These are phyloP conservation scores for Amanita phalloides DNA, from an alignment of 768 basidiomycete species.

Conservation along the genomic window DNA sequence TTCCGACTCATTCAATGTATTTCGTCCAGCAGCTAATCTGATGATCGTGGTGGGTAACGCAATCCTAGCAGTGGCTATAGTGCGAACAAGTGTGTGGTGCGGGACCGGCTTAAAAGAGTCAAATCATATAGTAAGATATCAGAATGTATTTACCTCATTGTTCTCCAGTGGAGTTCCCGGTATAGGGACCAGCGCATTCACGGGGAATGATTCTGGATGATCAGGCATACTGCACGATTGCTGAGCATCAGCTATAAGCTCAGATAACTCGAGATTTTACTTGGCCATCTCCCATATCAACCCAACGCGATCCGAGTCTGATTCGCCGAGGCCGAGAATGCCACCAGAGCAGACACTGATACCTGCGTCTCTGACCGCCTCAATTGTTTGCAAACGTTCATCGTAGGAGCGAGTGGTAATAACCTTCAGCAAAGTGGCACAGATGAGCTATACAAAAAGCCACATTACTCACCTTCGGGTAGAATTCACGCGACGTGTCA, in stretches of 20 bases:
- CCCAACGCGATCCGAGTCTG: slow-evolving; percentile 82
- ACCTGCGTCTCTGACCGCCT: slow-evolving; percentile 85
- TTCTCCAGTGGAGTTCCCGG: slow-evolving; percentile 86
- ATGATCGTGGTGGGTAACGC: slow-evolving; percentile 90
- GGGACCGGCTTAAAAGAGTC: slow-evolving; percentile 50
- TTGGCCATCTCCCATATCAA: slow-evolving; percentile 90
- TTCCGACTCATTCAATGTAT: slow-evolving; percentile 79
- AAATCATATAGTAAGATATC: slow-evolving; percentile 28
- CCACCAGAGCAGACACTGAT: slow-evolving; percentile 97
- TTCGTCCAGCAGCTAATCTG: slow-evolving; percentile 88
- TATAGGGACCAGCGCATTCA: slow-evolving; percentile 95
- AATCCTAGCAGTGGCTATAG: slow-evolving; percentile 91
- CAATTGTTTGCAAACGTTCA: slow-evolving; percentile 83
- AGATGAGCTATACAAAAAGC: neutral
- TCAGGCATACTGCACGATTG: slow-evolving; percentile 63
- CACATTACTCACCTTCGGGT: slow-evolving; percentile 57
- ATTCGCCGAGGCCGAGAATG: slow-evolving; percentile 89
- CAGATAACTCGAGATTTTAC: slow-evolving; percentile 31
- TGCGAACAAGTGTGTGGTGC: slow-evolving; percentile 79
- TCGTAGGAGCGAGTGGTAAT: slow-evolving; percentile 94
- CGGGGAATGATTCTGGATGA: slow-evolving; percentile 98
- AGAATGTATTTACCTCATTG: slow-evolving; percentile 53
- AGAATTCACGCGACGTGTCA: slow-evolving; percentile 95
- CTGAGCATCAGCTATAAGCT: slow-evolving; percentile 5
- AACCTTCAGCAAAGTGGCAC: slow-evolving; percentile 40